Evolutionary conservation across 345 rosid genomes (phyloP), one percentile per base, ranked within the genome.

Genomic region (Conringia planisiliqua): DNA sequence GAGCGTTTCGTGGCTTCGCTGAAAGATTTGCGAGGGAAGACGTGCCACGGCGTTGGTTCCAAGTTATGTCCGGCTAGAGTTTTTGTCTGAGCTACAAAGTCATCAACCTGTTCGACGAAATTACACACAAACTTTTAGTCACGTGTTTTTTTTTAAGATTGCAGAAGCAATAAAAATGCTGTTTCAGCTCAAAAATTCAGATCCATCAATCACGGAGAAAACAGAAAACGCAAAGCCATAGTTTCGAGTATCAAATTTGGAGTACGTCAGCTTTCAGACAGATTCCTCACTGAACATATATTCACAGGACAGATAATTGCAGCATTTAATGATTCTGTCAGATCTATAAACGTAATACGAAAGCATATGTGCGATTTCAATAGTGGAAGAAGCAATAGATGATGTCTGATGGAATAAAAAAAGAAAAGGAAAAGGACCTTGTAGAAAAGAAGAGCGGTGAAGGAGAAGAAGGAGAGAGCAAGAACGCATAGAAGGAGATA

Each of bases 21-120:
- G 82, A 89, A 89, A 52, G 72, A 64, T 75, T 77, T 89, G 1
- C 85, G 82, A 3, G 96, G 91, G 70, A 94, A 94, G 22, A 80
- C 6, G 64, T 91, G 98, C 97, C 98, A 94, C 29, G 98, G 97
- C 17, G 97, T 90, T 22, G 98, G 98, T 42, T 85, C 86, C 40
- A 94, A 75, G 87, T 94, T 94, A 82, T 94, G 97, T 3, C 97
- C 98, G 0, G 83, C 96, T 0, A 90, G 71, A 0, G 98, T 88
- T 77, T 87, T 88, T 18, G 91, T 90, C 42, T 68, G 83, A 6
- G 88, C 81, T 22, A 85, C 86, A 51, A 87, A 85, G 39, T 79
- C 79, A 16, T 90, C 96, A 1, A 87, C 88, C 90, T 86, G 88
- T 66, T 79, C 75, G 83, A 77, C 55, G 72, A 72, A 58, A 71